These are phyloP conservation scores for Micractinium sp. DNA, from an alignment of 139 green algal genomes.

Conservation along the genomic window DNA sequence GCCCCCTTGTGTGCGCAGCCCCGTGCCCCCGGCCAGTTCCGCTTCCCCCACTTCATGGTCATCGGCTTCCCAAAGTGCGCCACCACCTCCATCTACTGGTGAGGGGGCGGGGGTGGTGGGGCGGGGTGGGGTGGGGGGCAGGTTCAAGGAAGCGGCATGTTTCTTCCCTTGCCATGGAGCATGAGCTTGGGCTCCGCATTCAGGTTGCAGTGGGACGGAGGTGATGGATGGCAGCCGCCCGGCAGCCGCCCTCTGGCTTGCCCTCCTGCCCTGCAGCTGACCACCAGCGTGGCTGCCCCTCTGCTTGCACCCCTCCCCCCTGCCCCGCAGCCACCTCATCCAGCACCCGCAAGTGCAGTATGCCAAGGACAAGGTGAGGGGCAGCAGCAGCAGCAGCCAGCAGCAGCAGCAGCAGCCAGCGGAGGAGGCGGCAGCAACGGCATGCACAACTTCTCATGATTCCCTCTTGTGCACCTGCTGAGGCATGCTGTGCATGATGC, in stretches of 20 bases:
- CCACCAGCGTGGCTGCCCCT: neutral
- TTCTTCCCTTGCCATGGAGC: too few species aligned
- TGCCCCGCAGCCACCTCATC: conserved; percentile 20
- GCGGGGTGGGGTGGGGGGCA: too few species aligned
- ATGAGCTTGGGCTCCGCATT: neutral
- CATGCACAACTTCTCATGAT: too few species aligned
- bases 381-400: neutral
- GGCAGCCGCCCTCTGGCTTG: too few species aligned
- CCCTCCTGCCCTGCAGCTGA: neutral
- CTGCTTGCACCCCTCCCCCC: neutral
- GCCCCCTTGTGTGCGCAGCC: neutral
- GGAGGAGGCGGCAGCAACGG: too few species aligned
- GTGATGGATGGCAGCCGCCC: too few species aligned
- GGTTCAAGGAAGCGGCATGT: too few species aligned
- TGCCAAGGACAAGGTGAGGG: neutral
- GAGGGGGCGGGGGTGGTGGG: neutral
- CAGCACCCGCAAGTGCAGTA: conserved; percentile 35
- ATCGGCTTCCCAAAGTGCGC: conserved; percentile 31
- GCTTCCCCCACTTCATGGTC: conserved; percentile 20
- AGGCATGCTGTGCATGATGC: too few species aligned
- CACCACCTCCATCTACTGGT: conserved; percentile 29
- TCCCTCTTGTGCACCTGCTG: too few species aligned
- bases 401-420: neutral
- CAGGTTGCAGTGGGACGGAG: too few species aligned
- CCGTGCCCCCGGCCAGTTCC: conserved; percentile 23